Percentiles rank a stretch among this genome's conserved stretches.
phyloP scores from a whole-genome alignment of 2,329 filamentous ascomycete species.

The Nectriaceae sp. region DNA sequence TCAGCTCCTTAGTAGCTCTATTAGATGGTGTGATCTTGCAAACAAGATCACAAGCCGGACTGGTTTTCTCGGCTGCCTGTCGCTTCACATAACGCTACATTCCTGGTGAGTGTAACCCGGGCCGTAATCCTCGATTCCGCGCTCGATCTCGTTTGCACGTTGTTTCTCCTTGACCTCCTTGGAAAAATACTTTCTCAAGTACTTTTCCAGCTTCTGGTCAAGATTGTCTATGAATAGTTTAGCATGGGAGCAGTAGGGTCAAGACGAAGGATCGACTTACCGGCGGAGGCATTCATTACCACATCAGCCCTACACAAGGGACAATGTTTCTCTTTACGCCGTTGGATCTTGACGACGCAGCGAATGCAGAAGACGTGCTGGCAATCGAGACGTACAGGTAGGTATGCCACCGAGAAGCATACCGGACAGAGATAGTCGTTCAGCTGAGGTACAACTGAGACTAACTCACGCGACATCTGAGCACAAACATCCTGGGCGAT shows the following conservation, averaged over 20 bases:
- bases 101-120: conserved; percentile 61
- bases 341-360: conserved; percentile 80
- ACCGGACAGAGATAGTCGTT: conserved; percentile 83
- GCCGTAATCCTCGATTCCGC: conserved; percentile 73
- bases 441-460: conserved; percentile 76
- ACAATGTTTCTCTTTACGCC: conserved; percentile 66
- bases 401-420: conserved; percentile 77
- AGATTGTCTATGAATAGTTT: conserved; percentile 57
- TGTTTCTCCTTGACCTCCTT: conserved; percentile 69
- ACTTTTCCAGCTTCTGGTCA: conserved; percentile 67
- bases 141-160: conserved; percentile 71
- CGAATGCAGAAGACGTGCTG: conserved; percentile 81
- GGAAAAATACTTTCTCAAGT: conserved; percentile 75
- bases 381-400: conserved; percentile 76
- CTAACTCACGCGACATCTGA: conserved; percentile 70
- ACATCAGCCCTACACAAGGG: conserved; percentile 75
- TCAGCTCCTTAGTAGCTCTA: too few species aligned
- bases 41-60: too few species aligned
- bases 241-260: not conserved
- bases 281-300: conserved; percentile 68
- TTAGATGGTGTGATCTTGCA: too few species aligned
- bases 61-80: too few species aligned
- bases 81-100: conserved; percentile 61
- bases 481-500: conserved; percentile 77
- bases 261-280: conserved; percentile 40